Conservation (phyloP, 345 rosid genomes). For the Salix brachista region DNA sequence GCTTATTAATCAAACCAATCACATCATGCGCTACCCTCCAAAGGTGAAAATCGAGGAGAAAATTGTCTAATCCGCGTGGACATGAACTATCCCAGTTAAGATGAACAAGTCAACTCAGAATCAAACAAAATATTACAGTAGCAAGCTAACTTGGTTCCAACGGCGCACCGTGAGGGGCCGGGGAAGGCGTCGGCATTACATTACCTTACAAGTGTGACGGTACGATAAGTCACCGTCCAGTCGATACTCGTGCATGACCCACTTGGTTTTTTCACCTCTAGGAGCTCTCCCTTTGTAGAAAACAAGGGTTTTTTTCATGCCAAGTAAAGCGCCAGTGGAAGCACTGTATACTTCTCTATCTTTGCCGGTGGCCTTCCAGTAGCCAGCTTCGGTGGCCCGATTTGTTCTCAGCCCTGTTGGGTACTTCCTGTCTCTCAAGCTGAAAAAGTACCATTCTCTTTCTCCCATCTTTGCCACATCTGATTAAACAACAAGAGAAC, state of each 20-base stretch:
- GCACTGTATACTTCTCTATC: slow-evolving; percentile 64
- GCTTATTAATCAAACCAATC: slow-evolving; percentile 43
- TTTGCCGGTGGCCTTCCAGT: slow-evolving; percentile 94
- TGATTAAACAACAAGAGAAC: slow-evolving; percentile 7
- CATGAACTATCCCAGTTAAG: background rate
- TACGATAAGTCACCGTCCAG: slow-evolving; percentile 68
- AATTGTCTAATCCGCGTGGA: background rate
- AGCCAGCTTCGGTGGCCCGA: slow-evolving; percentile 83
- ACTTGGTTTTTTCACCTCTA: slow-evolving; percentile 83
- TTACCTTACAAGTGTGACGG: slow-evolving; percentile 83
- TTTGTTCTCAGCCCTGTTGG: slow-evolving; percentile 86
- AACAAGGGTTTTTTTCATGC: slow-evolving; percentile 84
- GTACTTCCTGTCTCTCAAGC: slow-evolving; percentile 85
- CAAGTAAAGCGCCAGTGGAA: slow-evolving; percentile 55
- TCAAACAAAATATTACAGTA: slow-evolving; percentile 23
- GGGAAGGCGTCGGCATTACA: background rate
- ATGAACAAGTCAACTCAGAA: slow-evolving; percentile 39
- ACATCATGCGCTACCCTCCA: slow-evolving; percentile 33
- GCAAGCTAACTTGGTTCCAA: background rate
- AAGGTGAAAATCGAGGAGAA: slow-evolving; percentile 11
- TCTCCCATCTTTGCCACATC: slow-evolving; percentile 88
- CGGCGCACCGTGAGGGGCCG: slow-evolving; percentile 12
- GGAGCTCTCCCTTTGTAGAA: slow-evolving; percentile 89
- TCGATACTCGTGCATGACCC: slow-evolving; percentile 98
- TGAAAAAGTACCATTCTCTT: slow-evolving; percentile 86